Conservation (phyloP, 805 yeast genomes). For the Yamadazyma sp. region DNA sequence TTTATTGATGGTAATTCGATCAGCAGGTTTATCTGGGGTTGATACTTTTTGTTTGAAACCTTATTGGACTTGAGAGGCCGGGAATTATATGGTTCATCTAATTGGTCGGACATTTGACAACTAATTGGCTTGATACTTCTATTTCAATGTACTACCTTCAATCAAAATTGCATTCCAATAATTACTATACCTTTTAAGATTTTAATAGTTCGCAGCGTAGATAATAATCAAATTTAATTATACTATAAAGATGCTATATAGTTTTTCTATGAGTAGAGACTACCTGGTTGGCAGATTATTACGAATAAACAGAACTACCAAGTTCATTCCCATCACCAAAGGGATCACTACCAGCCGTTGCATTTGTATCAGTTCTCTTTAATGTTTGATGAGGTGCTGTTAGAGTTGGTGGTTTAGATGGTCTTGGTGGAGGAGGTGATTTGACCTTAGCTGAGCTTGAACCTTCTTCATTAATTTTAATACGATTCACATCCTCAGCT, state of each 20-base stretch:
- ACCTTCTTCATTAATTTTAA: constrained; percentile 7
- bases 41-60: constrained; percentile 11
- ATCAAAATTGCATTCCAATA: no score
- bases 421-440: constrained; percentile 30
- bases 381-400: constrained; percentile 16
- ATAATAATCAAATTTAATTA: no score
- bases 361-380: constrained; percentile 21
- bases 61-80: no score
- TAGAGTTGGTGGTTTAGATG: constrained; percentile 19
- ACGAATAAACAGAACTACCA: neutral
- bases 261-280: no score
- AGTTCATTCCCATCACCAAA: constrained; percentile 35
- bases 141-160: no score
- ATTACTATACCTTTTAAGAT: no score
- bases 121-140: no score
- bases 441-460: constrained; percentile 6
- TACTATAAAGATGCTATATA: neutral
- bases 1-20: constrained; percentile 24
- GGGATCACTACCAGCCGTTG: constrained; percentile 32
- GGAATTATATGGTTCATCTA: no score
- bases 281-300: no score
- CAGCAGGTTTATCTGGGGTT: constrained; percentile 11
- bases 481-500: constrained; percentile 13
- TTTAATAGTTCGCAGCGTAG: no score
- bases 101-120: no score